phyloP scores from a whole-genome alignment of 2,329 filamentous ascomycete genomes.

The Paecilomyces sp. region DNA sequence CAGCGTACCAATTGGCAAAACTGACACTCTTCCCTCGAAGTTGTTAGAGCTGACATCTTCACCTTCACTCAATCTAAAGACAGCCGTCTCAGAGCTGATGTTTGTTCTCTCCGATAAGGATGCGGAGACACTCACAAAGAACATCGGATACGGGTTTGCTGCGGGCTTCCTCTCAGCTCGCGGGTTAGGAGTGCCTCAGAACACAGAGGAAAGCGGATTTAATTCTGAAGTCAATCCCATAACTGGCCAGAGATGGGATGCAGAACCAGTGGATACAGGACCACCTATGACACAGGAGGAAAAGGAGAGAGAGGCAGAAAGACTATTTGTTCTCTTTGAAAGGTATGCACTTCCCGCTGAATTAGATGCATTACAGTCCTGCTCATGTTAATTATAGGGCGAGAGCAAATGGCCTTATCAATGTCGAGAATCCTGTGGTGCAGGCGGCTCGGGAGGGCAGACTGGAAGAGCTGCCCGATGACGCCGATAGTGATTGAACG shows the following conservation, averaged over 20 bases:
- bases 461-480: slow-evolving; percentile 61
- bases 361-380: not conserved
- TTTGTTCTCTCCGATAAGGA: slow-evolving; percentile 84
- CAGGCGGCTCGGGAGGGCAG: slow-evolving; percentile 62
- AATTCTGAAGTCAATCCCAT: slow-evolving; percentile 62
- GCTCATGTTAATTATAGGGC: slow-evolving; percentile 40
- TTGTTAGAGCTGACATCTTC: slow-evolving; percentile 73
- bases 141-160: slow-evolving; percentile 91
- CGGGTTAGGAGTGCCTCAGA: slow-evolving; percentile 68
- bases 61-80: slow-evolving; percentile 64
- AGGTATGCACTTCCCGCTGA: slow-evolving; percentile 42
- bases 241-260: slow-evolving; percentile 73
- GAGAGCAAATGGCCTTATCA: slow-evolving; percentile 66
- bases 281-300: slow-evolving; percentile 84
- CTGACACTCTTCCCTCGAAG: slow-evolving; percentile 65
- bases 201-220: slow-evolving; percentile 44
- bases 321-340: slow-evolving; percentile 85
- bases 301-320: slow-evolving; percentile 85
- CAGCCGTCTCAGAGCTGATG: slow-evolving; percentile 68
- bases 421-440: slow-evolving; percentile 72
- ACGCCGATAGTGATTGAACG: slow-evolving; percentile 32
- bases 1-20: slow-evolving; percentile 66
- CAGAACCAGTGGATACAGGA: slow-evolving; percentile 52
- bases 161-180: slow-evolving; percentile 83
- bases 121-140: slow-evolving; percentile 71